Base-by-base conservation (phyloP, 441 rosid genomes). In the Adansonia gregorii region DNA sequence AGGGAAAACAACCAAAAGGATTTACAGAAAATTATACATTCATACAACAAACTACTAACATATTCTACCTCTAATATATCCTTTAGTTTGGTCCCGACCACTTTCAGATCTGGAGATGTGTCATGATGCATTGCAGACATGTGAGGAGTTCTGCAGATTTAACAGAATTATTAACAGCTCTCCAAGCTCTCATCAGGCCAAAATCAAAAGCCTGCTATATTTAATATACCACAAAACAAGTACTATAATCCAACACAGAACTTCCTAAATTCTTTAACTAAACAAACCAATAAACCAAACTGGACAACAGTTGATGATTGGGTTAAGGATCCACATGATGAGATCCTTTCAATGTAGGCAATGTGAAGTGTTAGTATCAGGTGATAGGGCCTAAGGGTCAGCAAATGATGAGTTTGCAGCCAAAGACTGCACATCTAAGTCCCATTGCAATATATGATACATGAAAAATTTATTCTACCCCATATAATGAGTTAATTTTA, bases 111-210 rank as follows among this genome's bases (percentile, higher is more conserved):
- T 0, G 89, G 74, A 78, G 93, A 86, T 1, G 80, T 78, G 76
- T 89, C 91, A 19, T 83, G 83, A 79, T 91, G 92, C 87, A 89
- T 89, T 52, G 87, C 88, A 41, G 93, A 89, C 89, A 86, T 88
- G 76, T 82, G 69, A 1, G 90, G 92, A 0, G 93, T 89, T 88
- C 91, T 87, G 83, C 78, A 72, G 51, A 82, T 65, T 74, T 43
- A 77, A 70, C 52, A 82, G 41, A 3, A 45, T 12, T 2, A 12
- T 20, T 49, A 74, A 14, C 27, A 31, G 5, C 69, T 24, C 35
- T 59, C 15, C 9, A 6, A 43, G 35, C 19, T 14, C 41, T 72
- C 31, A 56, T 55, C 24, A 31, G 15, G 27, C 76, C 20, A 24
- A 60, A 74, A 63, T 24, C 48, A 61, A 46, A 31, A 43, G 10